Percentiles rank a stretch among this genome's conserved stretches.
These are phyloP conservation scores for Globisporangium sylvaticum DNA, from an alignment of 352 stramenopile genomes.

Conservation along the genomic window DNA sequence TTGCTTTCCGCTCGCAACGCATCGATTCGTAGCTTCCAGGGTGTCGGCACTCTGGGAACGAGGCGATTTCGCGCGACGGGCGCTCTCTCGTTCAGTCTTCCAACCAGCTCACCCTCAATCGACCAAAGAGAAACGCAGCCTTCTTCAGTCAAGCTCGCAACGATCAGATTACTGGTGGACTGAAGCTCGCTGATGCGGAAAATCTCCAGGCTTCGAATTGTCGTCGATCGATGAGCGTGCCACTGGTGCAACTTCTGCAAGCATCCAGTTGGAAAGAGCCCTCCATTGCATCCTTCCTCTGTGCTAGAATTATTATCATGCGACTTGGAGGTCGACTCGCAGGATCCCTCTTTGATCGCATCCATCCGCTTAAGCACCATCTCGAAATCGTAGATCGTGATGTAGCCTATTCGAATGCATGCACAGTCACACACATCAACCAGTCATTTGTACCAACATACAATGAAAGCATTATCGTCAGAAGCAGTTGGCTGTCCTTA, in stretches of 20 bases:
- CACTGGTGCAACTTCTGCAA: conserved; percentile 23
- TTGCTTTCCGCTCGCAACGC: background rate
- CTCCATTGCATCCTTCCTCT: background rate
- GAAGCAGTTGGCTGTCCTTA: background rate
- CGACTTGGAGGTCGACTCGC: background rate
- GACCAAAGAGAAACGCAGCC: conserved; percentile 34
- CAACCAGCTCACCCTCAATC: conserved; percentile 25
- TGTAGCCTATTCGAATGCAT: conserved; percentile 17
- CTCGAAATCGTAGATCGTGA: conserved; percentile 31
- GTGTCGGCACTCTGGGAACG: background rate
- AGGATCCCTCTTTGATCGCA: background rate
- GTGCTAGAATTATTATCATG: background rate
- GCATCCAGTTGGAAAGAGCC: background rate
- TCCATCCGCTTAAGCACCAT: conserved; percentile 4
- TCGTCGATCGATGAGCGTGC: conserved; percentile 18
- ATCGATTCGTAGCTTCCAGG: conserved; percentile 13
- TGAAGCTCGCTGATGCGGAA: conserved; percentile 8
- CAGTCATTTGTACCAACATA: background rate
- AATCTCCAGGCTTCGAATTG: conserved; percentile 22
- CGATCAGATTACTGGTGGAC: conserved; percentile 3
- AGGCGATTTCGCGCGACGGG: background rate
- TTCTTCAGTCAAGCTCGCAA: conserved; percentile 29
- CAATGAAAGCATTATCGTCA: background rate
- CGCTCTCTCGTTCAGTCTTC: conserved; percentile 18
- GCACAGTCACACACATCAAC: background rate